Evolutionary conservation across 2,329 filamentous ascomycete species (phyloP).

Genomic region (Nannizzia gypsea): DNA sequence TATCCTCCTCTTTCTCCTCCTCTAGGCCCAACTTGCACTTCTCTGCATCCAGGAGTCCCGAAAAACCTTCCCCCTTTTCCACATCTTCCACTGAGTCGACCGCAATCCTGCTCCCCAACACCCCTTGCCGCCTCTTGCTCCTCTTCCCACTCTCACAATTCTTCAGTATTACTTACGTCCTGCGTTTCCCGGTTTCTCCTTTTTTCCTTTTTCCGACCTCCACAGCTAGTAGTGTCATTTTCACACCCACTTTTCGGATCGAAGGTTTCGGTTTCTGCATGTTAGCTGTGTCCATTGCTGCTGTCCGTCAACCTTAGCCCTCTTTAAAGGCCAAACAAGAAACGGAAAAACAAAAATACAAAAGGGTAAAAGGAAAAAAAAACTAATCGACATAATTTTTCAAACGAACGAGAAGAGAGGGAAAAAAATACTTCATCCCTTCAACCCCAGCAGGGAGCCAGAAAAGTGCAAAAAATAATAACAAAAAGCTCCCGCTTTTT

Average conservation of each 20-base stretch:
- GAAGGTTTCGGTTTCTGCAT: slow-evolving; percentile 4
- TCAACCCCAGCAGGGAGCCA: background rate
- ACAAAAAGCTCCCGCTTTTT: background rate
- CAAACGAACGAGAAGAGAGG: background rate
- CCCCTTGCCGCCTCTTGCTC: background rate
- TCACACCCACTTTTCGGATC: background rate
- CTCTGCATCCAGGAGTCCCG: background rate
- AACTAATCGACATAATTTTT: slow-evolving; percentile 1
- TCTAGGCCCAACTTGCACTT: background rate
- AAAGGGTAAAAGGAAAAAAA: background rate
- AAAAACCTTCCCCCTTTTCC: too few relatives aligned
- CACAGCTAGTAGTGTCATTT: slow-evolving; percentile 2
- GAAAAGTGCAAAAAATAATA: background rate
- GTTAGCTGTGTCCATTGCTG: background rate
- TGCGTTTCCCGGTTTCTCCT: background rate
- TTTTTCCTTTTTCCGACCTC: background rate
- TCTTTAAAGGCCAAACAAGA: background rate
- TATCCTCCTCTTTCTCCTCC: background rate
- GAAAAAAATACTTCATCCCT: background rate
- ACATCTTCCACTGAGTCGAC: too few relatives aligned
- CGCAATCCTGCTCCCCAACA: too few relatives aligned
- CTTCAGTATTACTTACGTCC: background rate
- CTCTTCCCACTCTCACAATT: too few relatives aligned
- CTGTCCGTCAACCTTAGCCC: slow-evolving; percentile 2
- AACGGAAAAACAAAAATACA: background rate